Evolutionary conservation across 1,284 basidiomycete genomes (phyloP).

Genomic region (Retiboletus fuscus): DNA sequence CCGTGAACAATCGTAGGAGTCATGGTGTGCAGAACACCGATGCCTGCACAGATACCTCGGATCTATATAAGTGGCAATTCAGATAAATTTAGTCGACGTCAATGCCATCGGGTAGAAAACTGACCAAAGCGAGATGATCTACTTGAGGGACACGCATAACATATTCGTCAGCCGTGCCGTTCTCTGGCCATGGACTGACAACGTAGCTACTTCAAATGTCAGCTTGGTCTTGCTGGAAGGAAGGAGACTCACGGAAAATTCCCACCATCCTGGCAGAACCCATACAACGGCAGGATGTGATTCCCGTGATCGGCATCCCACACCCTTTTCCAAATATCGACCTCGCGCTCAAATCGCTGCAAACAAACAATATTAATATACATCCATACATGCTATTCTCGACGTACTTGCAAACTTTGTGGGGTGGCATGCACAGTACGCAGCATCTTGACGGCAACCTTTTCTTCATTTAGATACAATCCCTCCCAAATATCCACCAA

Average conservation of each 20-base stretch:
- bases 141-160: not conserved
- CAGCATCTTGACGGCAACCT: not conserved
- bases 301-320: slow-evolving; percentile 4
- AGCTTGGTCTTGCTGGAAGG: not conserved
- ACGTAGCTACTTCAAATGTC: not conserved
- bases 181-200: not conserved
- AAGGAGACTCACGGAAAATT: slow-evolving; percentile 4
- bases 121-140: slow-evolving; percentile 1
- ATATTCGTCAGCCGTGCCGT: not conserved
- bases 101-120: not conserved
- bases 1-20: not conserved
- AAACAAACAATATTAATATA: not conserved
- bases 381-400: not conserved
- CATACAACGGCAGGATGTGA: not conserved
- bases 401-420: not conserved
- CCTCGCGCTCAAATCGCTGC: not conserved
- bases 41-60: slow-evolving; percentile 1
- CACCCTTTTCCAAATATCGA: not conserved
- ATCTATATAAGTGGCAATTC: not conserved
- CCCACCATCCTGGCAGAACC: not conserved
- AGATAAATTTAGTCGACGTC: not conserved
- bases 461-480: slow-evolving; percentile 1
- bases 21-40: not conserved
- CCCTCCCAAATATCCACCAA: slow-evolving; percentile 5
- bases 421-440: not conserved